These are phyloP conservation scores for Atalantia buxifolia DNA, from an alignment of 345 rosid species.

Conservation along the genomic window DNA sequence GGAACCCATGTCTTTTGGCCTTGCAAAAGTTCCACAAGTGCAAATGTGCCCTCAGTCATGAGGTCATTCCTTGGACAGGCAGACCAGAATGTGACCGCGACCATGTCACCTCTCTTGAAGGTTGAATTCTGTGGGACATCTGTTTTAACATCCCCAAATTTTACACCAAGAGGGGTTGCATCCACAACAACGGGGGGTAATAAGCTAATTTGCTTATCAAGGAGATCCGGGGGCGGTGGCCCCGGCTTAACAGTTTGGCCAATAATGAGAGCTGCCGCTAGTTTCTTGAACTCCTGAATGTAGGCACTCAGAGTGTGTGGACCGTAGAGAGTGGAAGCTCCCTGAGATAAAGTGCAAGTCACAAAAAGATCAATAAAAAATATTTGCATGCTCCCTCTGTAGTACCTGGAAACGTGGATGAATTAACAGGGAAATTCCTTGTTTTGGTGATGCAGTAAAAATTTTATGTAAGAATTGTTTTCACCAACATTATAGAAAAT, in stretches of 20 bases:
- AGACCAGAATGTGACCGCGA: slow-evolving; percentile 75
- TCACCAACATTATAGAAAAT: not conserved
- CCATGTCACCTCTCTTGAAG: slow-evolving; percentile 53
- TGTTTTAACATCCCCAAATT: slow-evolving; percentile 67
- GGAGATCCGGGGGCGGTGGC: slow-evolving; percentile 71
- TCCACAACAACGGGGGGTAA: slow-evolving; percentile 70
- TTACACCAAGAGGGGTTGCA: slow-evolving; percentile 52
- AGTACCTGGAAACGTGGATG: not conserved
- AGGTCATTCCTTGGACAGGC: slow-evolving; percentile 88
- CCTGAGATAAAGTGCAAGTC: slow-evolving; percentile 34
- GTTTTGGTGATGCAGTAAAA: not conserved
- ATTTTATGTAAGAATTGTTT: not conserved
- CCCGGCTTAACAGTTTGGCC: slow-evolving; percentile 49
- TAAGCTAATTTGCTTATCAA: slow-evolving; percentile 63
- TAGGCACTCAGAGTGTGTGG: slow-evolving; percentile 82
- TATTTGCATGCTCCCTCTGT: not conserved
- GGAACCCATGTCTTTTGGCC: slow-evolving; percentile 58
- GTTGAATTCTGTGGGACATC: slow-evolving; percentile 63
- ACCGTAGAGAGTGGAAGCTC: slow-evolving; percentile 84
- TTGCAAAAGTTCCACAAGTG: slow-evolving; percentile 68
- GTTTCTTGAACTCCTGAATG: slow-evolving; percentile 83
- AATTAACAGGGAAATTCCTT: not conserved
- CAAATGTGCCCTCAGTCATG: slow-evolving; percentile 85
- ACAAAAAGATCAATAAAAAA: not conserved
- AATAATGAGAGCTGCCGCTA: slow-evolving; percentile 53